A percentile compares a stretch with the other conserved stretches of the same genome.
Evolutionary conservation across 164 flowering plant species (phyloP).

Genomic region (Umbellularia californica): DNA sequence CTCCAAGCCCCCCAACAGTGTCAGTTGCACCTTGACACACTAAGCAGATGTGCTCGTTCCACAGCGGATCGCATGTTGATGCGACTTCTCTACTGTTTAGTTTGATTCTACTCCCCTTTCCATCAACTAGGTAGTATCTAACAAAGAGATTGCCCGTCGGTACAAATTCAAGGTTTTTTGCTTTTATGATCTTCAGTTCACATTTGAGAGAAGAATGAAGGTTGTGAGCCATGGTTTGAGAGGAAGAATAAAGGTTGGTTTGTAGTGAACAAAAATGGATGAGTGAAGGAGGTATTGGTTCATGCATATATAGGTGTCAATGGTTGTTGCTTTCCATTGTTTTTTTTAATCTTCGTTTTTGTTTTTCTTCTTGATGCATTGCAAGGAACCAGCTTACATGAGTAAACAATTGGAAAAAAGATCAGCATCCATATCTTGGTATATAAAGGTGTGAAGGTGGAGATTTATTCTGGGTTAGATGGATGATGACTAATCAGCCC

Average conservation of each 20-base stretch:
- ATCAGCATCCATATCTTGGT: slow-evolving; percentile 1
- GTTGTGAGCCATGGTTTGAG: not conserved
- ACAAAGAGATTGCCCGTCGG: slow-evolving; percentile 34
- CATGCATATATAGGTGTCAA: not conserved
- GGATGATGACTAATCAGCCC: not conserved
- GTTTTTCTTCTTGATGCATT: not conserved
- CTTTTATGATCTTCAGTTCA: slow-evolving; percentile 47
- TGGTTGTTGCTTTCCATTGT: not conserved
- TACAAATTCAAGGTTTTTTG: slow-evolving; percentile 41
- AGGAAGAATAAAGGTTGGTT: not conserved
- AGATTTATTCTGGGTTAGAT: not conserved
- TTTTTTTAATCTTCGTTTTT: no score
- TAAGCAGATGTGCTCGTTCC: slow-evolving; percentile 51
- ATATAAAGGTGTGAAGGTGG: not conserved
- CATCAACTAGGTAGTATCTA: slow-evolving; percentile 50
- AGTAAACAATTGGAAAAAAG: not conserved
- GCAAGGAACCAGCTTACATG: not conserved
- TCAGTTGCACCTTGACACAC: slow-evolving; percentile 41
- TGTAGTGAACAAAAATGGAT: not conserved
- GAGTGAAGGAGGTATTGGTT: not conserved
- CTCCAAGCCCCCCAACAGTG: slow-evolving; percentile 29
- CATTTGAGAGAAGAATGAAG: slow-evolving; percentile 21
- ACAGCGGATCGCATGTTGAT: slow-evolving; percentile 23
- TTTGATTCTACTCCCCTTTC: slow-evolving; percentile 33
- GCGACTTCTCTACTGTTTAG: slow-evolving; percentile 44